A percentile compares a stretch with the other conserved stretches of the same genome.
Conservation (phyloP, 1,284 basidiomycete genomes). For the Cryptococcus maquisensis region DNA sequence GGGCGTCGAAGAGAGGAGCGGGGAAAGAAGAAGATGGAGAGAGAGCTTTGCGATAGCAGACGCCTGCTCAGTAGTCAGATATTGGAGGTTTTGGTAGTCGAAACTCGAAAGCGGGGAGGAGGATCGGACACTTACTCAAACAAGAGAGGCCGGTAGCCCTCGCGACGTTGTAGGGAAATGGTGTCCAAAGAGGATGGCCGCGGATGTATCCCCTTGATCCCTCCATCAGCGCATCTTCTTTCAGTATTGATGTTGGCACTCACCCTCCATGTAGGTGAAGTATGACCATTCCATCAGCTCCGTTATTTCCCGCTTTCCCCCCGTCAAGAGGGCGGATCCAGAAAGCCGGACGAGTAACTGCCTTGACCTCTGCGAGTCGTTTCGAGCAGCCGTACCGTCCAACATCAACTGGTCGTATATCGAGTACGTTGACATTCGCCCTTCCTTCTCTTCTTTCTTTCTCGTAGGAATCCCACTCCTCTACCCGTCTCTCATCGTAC, state of each 20-base stretch:
- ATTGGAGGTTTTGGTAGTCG: neutral
- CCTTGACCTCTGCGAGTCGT: slow-evolving; percentile 2
- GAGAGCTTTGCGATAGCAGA: slow-evolving; percentile 24
- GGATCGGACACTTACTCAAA: slow-evolving; percentile 11
- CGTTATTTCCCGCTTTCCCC: neutral
- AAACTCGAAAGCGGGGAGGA: neutral
- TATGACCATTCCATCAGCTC: slow-evolving; percentile 23
- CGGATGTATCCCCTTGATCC: slow-evolving; percentile 17
- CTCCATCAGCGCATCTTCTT: neutral
- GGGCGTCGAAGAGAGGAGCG: slow-evolving; percentile 57
- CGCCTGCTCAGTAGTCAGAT: slow-evolving; percentile 3
- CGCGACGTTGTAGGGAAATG: slow-evolving; percentile 15
- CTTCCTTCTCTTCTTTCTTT: slow-evolving; percentile 1
- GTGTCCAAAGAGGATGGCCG: slow-evolving; percentile 23
- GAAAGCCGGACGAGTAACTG: slow-evolving; percentile 12
- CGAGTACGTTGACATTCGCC: slow-evolving; percentile 7
- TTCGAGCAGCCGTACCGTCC: slow-evolving; percentile 9
- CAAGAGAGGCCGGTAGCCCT: slow-evolving; percentile 9
- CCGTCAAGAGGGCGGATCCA: slow-evolving; percentile 17
- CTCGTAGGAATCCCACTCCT: neutral
- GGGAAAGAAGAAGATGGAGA: slow-evolving; percentile 52
- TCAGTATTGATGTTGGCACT: slow-evolving; percentile 1
- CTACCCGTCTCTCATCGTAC: slow-evolving; percentile 4
- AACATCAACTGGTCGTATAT: slow-evolving; percentile 2
- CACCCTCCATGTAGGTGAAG: slow-evolving; percentile 33